A percentile compares a stretch with the other conserved stretches of the same genome.
Evolutionary conservation across 345 rosid genomes (phyloP).

Genomic region (Gossypium thurberi): DNA sequence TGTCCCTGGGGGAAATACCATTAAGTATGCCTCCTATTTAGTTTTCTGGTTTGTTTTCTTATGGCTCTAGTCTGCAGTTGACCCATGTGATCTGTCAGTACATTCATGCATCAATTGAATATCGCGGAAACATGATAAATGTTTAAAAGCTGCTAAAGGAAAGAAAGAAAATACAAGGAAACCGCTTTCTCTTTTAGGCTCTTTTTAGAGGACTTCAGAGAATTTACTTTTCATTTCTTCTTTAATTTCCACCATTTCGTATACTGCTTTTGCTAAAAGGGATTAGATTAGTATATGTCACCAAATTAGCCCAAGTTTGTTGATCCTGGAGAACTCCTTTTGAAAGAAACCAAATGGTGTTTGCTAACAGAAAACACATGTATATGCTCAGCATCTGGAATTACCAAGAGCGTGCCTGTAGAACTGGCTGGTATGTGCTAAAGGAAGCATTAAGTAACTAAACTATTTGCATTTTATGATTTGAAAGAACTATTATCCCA

Average conservation of each 20-base stretch:
- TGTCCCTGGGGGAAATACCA: slow-evolving; percentile 97
- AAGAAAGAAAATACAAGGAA: not conserved
- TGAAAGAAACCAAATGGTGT: not conserved
- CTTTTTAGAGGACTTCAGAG: not conserved
- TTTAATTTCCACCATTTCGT: not conserved
- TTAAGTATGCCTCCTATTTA: slow-evolving; percentile 50
- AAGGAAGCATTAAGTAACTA: not conserved
- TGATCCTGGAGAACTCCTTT: not conserved
- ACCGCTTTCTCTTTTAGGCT: not conserved
- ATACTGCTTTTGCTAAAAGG: not conserved
- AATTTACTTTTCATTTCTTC: not conserved
- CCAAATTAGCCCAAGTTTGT: not conserved
- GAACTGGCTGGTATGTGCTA: not conserved
- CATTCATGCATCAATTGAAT: slow-evolving; percentile 10
- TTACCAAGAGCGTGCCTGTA: not conserved
- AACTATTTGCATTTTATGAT: not conserved
- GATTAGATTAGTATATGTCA: not conserved
- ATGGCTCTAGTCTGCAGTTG: slow-evolving; percentile 21
- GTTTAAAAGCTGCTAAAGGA: not conserved
- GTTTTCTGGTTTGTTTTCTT: slow-evolving; percentile 23
- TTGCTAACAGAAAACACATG: not conserved
- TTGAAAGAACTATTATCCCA: not conserved
- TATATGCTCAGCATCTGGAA: not conserved
- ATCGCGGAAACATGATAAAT: slow-evolving; percentile 8
- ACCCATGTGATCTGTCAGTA: slow-evolving; percentile 11